These are phyloP conservation scores for Ensete glaucum DNA, from an alignment of 176 grass and related monocot genomes.

Conservation along the genomic window DNA sequence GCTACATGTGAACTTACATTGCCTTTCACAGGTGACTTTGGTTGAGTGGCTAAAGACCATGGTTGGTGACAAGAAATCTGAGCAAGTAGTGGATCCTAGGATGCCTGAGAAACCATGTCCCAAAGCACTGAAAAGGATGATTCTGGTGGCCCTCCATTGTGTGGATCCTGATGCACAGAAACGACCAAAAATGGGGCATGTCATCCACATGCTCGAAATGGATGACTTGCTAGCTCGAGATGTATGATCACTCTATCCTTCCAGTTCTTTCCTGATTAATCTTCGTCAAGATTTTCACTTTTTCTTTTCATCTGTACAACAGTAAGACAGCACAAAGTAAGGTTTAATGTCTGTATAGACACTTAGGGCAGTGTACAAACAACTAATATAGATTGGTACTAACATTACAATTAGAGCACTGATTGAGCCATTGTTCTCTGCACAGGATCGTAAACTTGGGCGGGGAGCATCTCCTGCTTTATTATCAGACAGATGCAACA, in stretches of 20 bases:
- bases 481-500: constrained; percentile 25
- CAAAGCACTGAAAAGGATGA: constrained; percentile 56
- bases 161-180: constrained; percentile 60
- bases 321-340: not conserved
- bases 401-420: not conserved
- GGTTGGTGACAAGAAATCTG: constrained; percentile 66
- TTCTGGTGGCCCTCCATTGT: constrained; percentile 79
- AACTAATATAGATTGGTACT: not conserved
- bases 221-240: constrained; percentile 47
- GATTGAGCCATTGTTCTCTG: not conserved
- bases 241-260: constrained; percentile 24
- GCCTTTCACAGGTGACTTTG: constrained; percentile 52
- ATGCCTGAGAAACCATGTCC: constrained; percentile 48
- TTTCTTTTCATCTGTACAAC: not conserved
- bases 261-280: not conserved
- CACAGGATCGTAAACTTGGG: constrained; percentile 63
- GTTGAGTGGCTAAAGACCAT: constrained; percentile 86
- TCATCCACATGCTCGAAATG: constrained; percentile 89
- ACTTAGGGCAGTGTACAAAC: not conserved
- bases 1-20: not conserved
- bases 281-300: not conserved
- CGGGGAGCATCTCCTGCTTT: constrained; percentile 26
- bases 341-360: too few species aligned
- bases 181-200: constrained; percentile 75
- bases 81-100: constrained; percentile 72